Percentiles rank a stretch among this genome's conserved stretches.
Conservation (phyloP, 345 rosid species). For the Camelina hispida region DNA sequence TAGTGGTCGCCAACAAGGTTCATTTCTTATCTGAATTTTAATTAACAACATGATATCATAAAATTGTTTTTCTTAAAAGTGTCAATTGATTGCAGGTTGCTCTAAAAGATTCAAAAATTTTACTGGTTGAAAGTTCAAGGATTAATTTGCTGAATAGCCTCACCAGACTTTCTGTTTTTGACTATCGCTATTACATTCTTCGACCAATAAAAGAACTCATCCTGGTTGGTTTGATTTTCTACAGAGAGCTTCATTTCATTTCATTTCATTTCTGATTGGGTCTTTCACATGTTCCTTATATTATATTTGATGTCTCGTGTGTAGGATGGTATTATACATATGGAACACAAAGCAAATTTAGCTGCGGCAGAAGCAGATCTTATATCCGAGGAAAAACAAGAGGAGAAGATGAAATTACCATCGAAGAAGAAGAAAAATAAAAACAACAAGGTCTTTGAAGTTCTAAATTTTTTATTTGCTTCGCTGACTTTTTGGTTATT, state of each 20-base stretch:
- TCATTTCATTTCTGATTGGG: background rate
- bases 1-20: slow-evolving; percentile 10
- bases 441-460: background rate
- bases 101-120: slow-evolving; percentile 17
- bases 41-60: background rate
- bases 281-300: background rate
- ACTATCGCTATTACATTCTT: slow-evolving; percentile 20
- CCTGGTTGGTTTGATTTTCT: background rate
- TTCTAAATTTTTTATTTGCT: too few species aligned
- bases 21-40: background rate
- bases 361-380: background rate
- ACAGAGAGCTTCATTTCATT: background rate
- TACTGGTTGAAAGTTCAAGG: slow-evolving; percentile 17
- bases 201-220: background rate
- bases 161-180: slow-evolving; percentile 12
- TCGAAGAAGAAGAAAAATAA: slow-evolving; percentile 29
- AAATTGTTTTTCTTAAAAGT: background rate
- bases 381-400: background rate
- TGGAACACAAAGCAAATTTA: background rate
- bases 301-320: too few species aligned
- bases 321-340: too few species aligned
- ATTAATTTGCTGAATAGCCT: slow-evolving; percentile 13
- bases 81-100: slow-evolving; percentile 22
- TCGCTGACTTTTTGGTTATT: too few species aligned
- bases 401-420: background rate